Evolutionary conservation across 2,329 filamentous ascomycete genomes (phyloP), one percentile per base, ranked within the genome.

Genomic region (Lasiodiplodia citricola): DNA sequence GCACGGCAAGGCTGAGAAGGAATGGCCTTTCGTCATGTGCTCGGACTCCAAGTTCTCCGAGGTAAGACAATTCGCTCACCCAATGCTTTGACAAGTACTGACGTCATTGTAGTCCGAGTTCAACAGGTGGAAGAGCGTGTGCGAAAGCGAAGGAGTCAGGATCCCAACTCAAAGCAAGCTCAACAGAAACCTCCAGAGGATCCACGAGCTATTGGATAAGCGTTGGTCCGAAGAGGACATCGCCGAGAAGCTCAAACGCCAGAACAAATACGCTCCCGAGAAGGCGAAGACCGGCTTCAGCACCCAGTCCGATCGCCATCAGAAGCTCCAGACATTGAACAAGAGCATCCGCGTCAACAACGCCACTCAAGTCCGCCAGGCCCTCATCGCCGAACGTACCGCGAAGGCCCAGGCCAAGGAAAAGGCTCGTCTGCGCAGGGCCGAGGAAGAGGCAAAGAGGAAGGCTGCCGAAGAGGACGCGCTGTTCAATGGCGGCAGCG

Each of bases 1-100:
- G 8, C 92, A 97, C 77, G 96, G 96, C 56, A 94, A 94, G 74
- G 87, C 92, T 0, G 87, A 93, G 76, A 91, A 91, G 77, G 90
- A 94, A 44, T 97, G 94, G 82, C 94, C 94, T 4, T 97, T 98
- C 79, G 91, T 96, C 70, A 91, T 91, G 71, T 94, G 95, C 77
- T 98, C 96, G 0, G 94, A 97, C 78, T 89, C 90, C 62, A 85
- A 86, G 52, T 92, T 98, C 75, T 92, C 91, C n/a, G 93, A 96
- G 80, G 91, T 93, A 83, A 72, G 85, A 11, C 11, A 11, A 35
- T 35, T 6, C 25, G 4, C 11, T 8, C 10, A 25, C 28, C 5
- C 31, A 10, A 10, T 78, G 57, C 8, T 10, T 23, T 18, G 23
- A 18, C 2, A 8, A 11, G 14, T 21, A 10, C 58, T 31, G 7